phyloP scores from a whole-genome alignment of 805 yeast genomes.

The Pichia membranifaciens region DNA sequence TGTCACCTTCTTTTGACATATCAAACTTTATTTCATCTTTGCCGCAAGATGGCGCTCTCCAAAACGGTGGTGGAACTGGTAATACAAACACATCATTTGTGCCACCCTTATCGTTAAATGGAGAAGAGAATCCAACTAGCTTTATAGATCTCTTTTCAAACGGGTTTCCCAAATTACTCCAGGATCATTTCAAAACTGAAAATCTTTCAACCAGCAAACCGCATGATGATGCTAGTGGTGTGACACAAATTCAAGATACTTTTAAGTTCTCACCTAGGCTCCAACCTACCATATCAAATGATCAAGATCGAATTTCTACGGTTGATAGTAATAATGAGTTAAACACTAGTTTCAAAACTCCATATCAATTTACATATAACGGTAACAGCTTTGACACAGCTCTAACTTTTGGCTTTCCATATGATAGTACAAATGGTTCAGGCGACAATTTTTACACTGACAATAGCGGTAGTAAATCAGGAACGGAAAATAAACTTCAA shows the following conservation, averaged over 20 bases:
- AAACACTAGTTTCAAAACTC: background rate
- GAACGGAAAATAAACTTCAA: background rate
- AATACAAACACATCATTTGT: background rate
- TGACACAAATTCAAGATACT: slow-evolving; percentile 14
- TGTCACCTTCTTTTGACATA: slow-evolving; percentile 1
- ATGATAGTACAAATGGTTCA: background rate
- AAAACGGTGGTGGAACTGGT: background rate
- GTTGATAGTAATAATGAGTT: background rate
- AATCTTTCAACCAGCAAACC: background rate
- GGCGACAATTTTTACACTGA: background rate
- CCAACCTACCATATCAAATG: background rate
- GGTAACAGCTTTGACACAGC: background rate
- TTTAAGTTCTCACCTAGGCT: slow-evolving; percentile 14
- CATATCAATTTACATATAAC: background rate
- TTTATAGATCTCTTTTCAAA: slow-evolving; percentile 23
- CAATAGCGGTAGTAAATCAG: background rate
- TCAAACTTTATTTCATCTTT: background rate
- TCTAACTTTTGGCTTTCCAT: too few relatives aligned
- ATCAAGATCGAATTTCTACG: background rate
- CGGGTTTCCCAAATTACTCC: slow-evolving; percentile 20
- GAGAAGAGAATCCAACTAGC: slow-evolving; percentile 7
- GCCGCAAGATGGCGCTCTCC: background rate
- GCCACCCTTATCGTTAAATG: slow-evolving; percentile 9
- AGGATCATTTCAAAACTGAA: slow-evolving; percentile 18
- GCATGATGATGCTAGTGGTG: background rate